These are phyloP conservation scores for Saccharum officinarum DNA, from an alignment of 176 grass and related monocot genomes.

Conservation along the genomic window DNA sequence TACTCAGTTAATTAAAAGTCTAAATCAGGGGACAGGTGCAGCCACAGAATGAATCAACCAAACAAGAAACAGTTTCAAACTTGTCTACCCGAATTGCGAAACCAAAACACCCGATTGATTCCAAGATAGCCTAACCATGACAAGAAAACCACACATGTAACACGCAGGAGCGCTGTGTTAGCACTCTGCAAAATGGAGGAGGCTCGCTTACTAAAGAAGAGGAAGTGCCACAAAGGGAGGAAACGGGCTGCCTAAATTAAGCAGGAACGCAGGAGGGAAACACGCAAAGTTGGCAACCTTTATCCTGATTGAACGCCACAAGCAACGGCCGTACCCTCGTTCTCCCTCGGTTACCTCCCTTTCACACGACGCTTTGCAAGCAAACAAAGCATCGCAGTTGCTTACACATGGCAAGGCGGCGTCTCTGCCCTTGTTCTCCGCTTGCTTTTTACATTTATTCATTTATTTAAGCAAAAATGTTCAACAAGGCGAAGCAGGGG, in stretches of 20 bases:
- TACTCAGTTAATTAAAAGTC: conserved; percentile 33
- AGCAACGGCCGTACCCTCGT: background rate
- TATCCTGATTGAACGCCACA: conserved; percentile 44
- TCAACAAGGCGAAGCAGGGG: background rate
- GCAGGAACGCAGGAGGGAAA: conserved; percentile 31
- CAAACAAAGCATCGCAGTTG: conserved; percentile 40
- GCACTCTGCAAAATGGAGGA: conserved; percentile 18
- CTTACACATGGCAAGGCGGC: conserved; percentile 32
- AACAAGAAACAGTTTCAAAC: conserved; percentile 17
- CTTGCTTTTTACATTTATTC: background rate
- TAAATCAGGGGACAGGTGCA: background rate
- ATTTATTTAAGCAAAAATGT: background rate
- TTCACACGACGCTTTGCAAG: conserved; percentile 33
- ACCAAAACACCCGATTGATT: background rate
- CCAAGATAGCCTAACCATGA: background rate
- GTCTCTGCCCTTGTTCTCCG: background rate
- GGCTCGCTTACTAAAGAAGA: conserved; percentile 6
- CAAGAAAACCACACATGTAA: background rate
- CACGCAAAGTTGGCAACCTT: conserved; percentile 45
- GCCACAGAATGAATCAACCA: background rate
- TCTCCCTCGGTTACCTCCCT: conserved; percentile 5
- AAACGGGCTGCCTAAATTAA: conserved; percentile 36
- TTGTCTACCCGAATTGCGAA: conserved; percentile 36
- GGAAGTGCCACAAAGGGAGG: background rate
- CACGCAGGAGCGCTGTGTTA: background rate